Percentiles rank a stretch among this genome's conserved stretches.
Conservation (phyloP, 2,329 filamentous ascomycete genomes). For the Sarocladium brachiariae region DNA sequence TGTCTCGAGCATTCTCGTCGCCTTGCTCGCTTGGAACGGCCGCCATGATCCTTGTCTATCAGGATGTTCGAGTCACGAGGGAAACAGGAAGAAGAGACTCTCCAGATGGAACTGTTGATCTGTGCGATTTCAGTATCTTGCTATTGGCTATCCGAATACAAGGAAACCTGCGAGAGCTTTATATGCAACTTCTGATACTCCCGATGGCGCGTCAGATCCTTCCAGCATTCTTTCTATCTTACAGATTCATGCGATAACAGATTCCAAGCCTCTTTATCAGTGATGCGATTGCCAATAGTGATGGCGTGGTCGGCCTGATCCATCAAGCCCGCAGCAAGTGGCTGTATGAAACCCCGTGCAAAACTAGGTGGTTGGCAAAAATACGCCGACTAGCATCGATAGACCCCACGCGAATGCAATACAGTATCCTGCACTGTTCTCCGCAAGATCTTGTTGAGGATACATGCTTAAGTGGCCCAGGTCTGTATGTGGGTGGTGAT, state of each 20-base stretch:
- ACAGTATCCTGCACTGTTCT: no score
- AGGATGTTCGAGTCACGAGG: no score
- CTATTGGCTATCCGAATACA: no score
- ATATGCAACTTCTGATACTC: no score
- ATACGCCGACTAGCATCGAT: neutral
- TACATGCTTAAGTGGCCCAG: neutral
- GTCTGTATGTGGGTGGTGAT: constrained; percentile 4
- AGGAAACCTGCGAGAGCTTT: no score
- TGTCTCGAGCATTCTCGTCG: neutral
- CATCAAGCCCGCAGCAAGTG: neutral
- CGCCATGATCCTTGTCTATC: neutral
- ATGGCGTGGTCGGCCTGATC: neutral
- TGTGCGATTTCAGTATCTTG: no score
- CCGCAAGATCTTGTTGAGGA: neutral
- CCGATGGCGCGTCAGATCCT: no score
- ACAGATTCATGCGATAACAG: no score
- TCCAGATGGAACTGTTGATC: no score
- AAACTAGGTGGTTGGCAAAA: neutral
- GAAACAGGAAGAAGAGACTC: no score
- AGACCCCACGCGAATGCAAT: neutral
- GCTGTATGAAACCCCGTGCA: neutral
- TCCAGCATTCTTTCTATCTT: no score
- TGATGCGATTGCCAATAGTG: constrained; percentile 6
- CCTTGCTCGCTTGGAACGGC: neutral
- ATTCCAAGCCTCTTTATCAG: constrained; percentile 5